These are phyloP conservation scores for Mycena epipterygia DNA, from an alignment of 768 basidiomycete genomes.

Conservation along the genomic window DNA sequence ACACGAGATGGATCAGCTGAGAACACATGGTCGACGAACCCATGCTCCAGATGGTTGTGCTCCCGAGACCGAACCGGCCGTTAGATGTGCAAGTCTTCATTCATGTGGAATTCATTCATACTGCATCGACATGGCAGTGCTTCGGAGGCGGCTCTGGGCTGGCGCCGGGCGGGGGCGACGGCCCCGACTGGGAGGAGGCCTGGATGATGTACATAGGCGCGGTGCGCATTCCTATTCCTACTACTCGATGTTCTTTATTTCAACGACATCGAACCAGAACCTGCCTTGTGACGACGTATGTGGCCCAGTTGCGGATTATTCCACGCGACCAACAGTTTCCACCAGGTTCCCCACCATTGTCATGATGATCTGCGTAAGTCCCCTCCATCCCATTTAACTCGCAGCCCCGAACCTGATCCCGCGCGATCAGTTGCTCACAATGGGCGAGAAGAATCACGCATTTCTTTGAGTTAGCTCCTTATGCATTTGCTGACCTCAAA, in stretches of 20 bases:
- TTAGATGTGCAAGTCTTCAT: no score
- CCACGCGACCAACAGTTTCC: neutral
- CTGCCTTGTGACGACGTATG: slow-evolving; percentile 20
- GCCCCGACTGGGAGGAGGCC: no score
- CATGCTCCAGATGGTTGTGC: no score
- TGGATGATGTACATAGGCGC: slow-evolving; percentile 3
- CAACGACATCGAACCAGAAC: slow-evolving; percentile 1
- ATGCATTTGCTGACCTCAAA: neutral
- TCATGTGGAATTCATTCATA: no score
- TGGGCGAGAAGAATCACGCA: slow-evolving; percentile 9
- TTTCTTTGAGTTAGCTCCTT: neutral
- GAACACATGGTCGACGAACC: no score
- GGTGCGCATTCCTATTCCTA: neutral
- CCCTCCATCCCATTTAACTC: neutral
- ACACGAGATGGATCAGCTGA: no score
- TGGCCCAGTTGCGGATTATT: neutral
- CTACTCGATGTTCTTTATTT: neutral
- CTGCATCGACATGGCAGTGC: no score
- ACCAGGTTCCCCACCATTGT: slow-evolving; percentile 7
- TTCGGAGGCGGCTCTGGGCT: no score
- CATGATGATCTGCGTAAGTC: slow-evolving; percentile 18
- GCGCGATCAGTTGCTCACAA: slow-evolving; percentile 8
- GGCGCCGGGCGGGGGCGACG: no score
- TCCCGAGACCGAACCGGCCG: no score
- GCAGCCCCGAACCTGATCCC: neutral